phyloP scores from a whole-genome alignment of 208 protist species.

The Wallacemonas sp. region DNA sequence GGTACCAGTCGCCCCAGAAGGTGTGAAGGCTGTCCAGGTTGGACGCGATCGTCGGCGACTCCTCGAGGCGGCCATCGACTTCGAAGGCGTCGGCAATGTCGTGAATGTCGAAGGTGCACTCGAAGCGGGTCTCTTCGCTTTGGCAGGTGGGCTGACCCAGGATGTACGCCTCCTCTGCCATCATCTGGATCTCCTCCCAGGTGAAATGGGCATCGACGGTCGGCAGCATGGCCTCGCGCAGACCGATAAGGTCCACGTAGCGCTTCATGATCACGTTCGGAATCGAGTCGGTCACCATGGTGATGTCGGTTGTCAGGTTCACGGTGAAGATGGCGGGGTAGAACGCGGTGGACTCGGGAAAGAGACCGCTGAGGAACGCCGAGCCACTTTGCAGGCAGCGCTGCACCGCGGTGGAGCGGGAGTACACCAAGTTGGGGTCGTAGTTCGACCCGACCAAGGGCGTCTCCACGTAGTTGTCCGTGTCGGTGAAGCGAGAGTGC shows the following conservation, averaged over 20 bases:
- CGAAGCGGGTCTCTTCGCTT: slow-evolving; percentile 20
- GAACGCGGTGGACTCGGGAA: slow-evolving; percentile 33
- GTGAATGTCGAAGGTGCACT: slow-evolving; percentile 38
- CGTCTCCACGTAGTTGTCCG: slow-evolving; percentile 27
- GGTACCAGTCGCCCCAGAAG: slow-evolving; percentile 24
- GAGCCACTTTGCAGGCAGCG: slow-evolving; percentile 18
- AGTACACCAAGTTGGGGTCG: slow-evolving; percentile 14
- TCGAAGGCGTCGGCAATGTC: slow-evolving; percentile 52
- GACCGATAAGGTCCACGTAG: slow-evolving; percentile 20
- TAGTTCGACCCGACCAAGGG: slow-evolving; percentile 27
- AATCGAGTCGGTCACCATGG: slow-evolving; percentile 35
- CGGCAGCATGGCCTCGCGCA: slow-evolving; percentile 19
- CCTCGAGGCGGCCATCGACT: slow-evolving; percentile 11
- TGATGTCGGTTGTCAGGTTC: slow-evolving; percentile 37
- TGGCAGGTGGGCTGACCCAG: slow-evolving; percentile 18
- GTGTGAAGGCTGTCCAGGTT: slow-evolving; percentile 10
- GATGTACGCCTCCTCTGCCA: slow-evolving; percentile 21
- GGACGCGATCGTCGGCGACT: not conserved
- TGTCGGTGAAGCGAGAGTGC: slow-evolving; percentile 20
- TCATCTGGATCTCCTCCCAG: slow-evolving; percentile 29
- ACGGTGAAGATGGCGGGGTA: slow-evolving; percentile 49
- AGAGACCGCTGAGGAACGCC: slow-evolving; percentile 37
- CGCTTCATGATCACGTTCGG: slow-evolving; percentile 30
- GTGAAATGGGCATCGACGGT: slow-evolving; percentile 42
- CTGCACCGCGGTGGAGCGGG: slow-evolving; percentile 24